phyloP scores from a whole-genome alignment of 441 rosid genomes.

The Brassica balearica region DNA sequence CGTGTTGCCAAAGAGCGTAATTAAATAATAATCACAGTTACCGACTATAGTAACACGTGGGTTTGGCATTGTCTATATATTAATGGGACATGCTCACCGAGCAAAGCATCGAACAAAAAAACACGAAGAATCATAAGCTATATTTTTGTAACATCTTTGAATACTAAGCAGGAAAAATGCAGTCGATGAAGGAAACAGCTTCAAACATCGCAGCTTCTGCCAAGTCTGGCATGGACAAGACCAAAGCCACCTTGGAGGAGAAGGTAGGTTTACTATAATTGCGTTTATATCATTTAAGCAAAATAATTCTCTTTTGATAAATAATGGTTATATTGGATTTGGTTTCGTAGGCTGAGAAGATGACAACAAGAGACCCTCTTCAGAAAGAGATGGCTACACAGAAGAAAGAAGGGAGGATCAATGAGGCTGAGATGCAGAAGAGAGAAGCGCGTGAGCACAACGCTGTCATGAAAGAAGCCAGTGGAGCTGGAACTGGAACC shows the following conservation, averaged over 20 bases:
- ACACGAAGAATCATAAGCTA: not conserved
- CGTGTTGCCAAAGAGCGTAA: slow-evolving; percentile 26
- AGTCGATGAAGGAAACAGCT: slow-evolving; percentile 65
- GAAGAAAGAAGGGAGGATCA: slow-evolving; percentile 57
- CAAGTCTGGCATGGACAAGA: slow-evolving; percentile 69
- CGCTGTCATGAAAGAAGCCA: slow-evolving; percentile 49
- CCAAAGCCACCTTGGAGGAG: slow-evolving; percentile 63
- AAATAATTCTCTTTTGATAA: not conserved
- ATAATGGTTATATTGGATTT: not conserved
- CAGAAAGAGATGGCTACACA: slow-evolving; percentile 67
- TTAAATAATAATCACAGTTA: slow-evolving; percentile 25
- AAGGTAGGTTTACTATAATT: slow-evolving; percentile 47
- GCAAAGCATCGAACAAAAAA: slow-evolving; percentile 2
- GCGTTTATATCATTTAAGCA: not conserved
- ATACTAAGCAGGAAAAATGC: slow-evolving; percentile 42
- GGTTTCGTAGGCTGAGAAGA: slow-evolving; percentile 53
- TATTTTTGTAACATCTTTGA: slow-evolving; percentile 11
- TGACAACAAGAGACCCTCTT: slow-evolving; percentile 59
- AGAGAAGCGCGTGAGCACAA: slow-evolving; percentile 56
- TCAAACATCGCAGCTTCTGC: slow-evolving; percentile 75
- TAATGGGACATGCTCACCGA: slow-evolving; percentile 11
- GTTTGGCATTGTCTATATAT: slow-evolving; percentile 28
- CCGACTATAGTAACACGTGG: slow-evolving; percentile 17
- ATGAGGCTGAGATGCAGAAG: slow-evolving; percentile 59
- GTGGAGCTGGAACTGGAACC: slow-evolving; percentile 39